Base-by-base conservation (phyloP, 768 basidiomycete genomes). In the Butyriboletus loyo region DNA sequence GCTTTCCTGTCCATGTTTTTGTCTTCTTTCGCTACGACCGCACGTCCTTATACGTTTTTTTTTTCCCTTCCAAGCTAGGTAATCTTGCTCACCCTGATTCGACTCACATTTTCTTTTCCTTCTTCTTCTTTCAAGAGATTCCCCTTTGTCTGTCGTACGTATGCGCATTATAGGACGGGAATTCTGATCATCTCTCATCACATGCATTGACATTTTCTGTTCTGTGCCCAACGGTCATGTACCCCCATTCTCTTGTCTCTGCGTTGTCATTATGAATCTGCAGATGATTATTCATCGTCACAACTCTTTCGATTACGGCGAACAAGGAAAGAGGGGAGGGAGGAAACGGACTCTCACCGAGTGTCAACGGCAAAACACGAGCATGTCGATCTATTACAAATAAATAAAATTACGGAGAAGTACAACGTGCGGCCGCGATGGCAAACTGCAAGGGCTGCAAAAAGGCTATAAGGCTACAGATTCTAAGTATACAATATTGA, bases 401-500 rank as follows among this genome's bases (percentile, higher is more conserved):
- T 8, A 5, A 37, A 53, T 22, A 30, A 11, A 53, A 5, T n/a
- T 21, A 24, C n/a, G 17, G 7, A 24, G 46, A 35, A 42, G 30
- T 54, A 53, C 35, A 59, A 22, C 30, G 11, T 15, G 30, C 22
- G 43, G n/a, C 15, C 22, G 34, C 13, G 27, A 39, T 25, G 13
- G 17, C 13, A 28, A 24, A 28, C 9, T n/a, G 17, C 27, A 11
- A 7, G 7, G 15, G n/a, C 7, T 11, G 7, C n/a, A n/a, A n/a
- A 31, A 46, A 36, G 1, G 5, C 27, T 19, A 25, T 46, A 46
- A 55, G 61, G 74, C 71, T 75, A 75, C 75, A 76, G 52, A 46
- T 53, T 45, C 41, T 72, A 73, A 49, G 65, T 64, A 68, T 75
- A 76, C 72, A 73, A 42, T n/a, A n/a, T n/a, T 31, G 52, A 44